Conservation (phyloP, 1,284 basidiomycete species). For the Leccinum griseonigrum region DNA sequence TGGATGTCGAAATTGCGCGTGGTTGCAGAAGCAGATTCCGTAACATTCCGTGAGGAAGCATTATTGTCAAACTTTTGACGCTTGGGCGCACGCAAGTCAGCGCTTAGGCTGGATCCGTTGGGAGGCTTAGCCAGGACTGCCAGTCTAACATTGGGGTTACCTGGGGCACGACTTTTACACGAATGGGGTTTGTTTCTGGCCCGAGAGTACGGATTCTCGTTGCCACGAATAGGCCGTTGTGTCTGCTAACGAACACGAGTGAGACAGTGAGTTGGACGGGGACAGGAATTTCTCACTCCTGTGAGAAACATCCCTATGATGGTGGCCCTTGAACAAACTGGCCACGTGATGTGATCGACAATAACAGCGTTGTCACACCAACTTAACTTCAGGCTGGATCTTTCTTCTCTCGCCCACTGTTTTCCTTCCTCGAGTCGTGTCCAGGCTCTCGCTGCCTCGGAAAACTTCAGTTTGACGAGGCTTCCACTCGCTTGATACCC, state of each 20-base stretch:
- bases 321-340: constrained; percentile 3
- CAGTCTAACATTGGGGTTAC: constrained; percentile 26
- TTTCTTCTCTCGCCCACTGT: constrained; percentile 2
- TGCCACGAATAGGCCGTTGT: not conserved
- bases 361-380: constrained; percentile 18
- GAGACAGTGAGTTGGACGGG: constrained; percentile 6
- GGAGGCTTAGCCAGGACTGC: constrained; percentile 20
- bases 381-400: not conserved
- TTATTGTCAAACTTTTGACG: constrained; percentile 16
- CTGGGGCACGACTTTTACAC: not conserved
- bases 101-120: not conserved
- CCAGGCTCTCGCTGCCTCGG: constrained; percentile 28
- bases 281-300: constrained; percentile 16
- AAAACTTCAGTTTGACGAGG: constrained; percentile 21
- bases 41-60: constrained; percentile 6
- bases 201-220: constrained; percentile 22
- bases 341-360: too few relatives aligned
- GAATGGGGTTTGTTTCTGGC: not conserved
- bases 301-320: constrained; percentile 33
- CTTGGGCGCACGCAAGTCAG: constrained; percentile 11
- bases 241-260: constrained; percentile 12
- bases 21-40: not conserved
- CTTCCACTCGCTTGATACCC: constrained; percentile 34
- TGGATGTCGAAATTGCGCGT: constrained; percentile 26
- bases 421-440: constrained; percentile 9